Evolutionary conservation across 2,329 filamentous ascomycete species (phyloP), one percentile per base, ranked within the genome.

Genomic region (Lasiodiplodia sp.): DNA sequence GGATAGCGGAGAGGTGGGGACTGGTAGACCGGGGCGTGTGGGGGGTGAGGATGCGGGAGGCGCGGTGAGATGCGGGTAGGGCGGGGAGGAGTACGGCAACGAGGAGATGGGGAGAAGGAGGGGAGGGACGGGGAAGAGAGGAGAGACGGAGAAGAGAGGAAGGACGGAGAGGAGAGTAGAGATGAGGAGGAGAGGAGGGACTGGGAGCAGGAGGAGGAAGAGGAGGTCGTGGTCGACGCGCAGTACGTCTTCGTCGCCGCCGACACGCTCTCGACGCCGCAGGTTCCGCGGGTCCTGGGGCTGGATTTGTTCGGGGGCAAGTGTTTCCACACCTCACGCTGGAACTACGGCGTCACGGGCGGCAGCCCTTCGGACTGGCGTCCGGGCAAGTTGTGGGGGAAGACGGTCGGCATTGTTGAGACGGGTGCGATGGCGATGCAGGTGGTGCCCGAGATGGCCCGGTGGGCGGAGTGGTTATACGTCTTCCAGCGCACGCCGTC

Each of bases 1-100:
- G 77, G 44, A 74, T 82, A 16, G 12, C 81, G 65, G 80, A 82
- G 49, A 74, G 77, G n/a, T 83, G 84, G 75, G 74, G 82, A 53
- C 86, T 87, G 2, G 6, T 1, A 2, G 56, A 25, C 2, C 82
- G 79, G 0, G 73, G 73, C 40, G 71, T 83, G 12, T 70, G 69
- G 5, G 71, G 72, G 1, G 78, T 80, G 2, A 68, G 71, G 2
- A 83, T 74, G 71, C 82, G 79, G 0, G 73, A 73, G 21, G 72
- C 68, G 82, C 84, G 70, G 21, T 84, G 81, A 80, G 52, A 70
- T 47, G 69, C 80, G 62, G 71, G 74, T 31, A 56, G 21, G 76
- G 83, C 80, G 82, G 75, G 81, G 62, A 1, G 31, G 8, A 34
- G 31, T 4, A 28, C 5, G 28, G 5, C 4, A 4, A 6, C 31